phyloP scores from a whole-genome alignment of 495 filamentous ascomycete species.

The Podospora sp. region DNA sequence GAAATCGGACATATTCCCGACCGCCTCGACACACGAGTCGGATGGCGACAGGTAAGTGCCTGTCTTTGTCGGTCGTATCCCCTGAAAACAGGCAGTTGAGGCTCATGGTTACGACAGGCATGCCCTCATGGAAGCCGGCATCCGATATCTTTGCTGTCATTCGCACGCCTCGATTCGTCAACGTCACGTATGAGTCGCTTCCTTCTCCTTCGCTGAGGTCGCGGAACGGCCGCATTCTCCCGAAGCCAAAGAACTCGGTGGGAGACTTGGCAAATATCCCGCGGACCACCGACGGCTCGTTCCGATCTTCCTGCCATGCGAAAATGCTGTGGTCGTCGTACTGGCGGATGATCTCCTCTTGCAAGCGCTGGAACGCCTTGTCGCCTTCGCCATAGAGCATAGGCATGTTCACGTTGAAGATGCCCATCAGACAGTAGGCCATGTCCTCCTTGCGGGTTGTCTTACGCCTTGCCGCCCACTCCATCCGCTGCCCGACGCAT shows the following conservation, averaged over 20 bases:
- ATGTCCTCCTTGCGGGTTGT: background rate
- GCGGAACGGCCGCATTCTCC: background rate
- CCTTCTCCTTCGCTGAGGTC: background rate
- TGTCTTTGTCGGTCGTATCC: background rate
- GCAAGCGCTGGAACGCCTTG: background rate
- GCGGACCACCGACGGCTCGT: background rate
- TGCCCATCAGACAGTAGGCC: background rate
- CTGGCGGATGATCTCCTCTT: constrained; percentile 3
- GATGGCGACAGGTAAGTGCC: background rate
- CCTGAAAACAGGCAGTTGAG: background rate
- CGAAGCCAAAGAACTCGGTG: background rate
- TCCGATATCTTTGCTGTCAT: background rate
- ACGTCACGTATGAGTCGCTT: background rate
- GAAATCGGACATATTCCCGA: background rate
- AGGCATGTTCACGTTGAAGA: background rate
- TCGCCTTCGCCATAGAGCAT: background rate
- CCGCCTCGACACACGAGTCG: background rate
- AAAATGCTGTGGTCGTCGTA: constrained; percentile 4
- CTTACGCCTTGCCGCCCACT: background rate
- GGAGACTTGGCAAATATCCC: background rate
- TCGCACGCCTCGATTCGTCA: background rate
- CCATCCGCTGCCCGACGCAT: background rate
- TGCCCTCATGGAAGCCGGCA: background rate
- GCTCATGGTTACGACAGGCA: background rate
- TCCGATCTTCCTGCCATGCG: background rate